Conservation (phyloP, 768 basidiomycete species). For the Tremella mesenterica region DNA sequence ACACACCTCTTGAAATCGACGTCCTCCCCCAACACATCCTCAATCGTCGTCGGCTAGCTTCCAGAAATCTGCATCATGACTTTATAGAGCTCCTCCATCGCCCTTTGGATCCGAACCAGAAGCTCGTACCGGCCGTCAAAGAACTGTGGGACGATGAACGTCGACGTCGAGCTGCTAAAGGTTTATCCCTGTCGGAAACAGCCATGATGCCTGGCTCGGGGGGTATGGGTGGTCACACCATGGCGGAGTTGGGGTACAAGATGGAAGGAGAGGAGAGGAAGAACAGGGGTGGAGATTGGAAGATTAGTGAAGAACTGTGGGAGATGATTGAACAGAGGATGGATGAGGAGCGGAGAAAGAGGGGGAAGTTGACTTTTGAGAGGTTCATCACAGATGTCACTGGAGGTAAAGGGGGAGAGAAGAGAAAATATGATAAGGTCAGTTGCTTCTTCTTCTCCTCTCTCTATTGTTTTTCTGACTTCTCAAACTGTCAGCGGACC, state of each 20-base stretch:
- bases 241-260: conserved; percentile 35
- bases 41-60: conserved; percentile 60
- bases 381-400: conserved; percentile 26
- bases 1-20: conserved; percentile 66
- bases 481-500: too few relatives aligned
- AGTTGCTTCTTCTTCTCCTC: conserved; percentile 4
- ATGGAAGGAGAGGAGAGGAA: conserved; percentile 49
- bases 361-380: conserved; percentile 29
- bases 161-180: conserved; percentile 57
- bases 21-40: conserved; percentile 70
- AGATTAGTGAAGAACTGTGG: conserved; percentile 56
- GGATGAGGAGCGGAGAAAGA: conserved; percentile 47
- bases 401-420: conserved; percentile 30
- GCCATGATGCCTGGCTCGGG: conserved; percentile 63
- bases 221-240: conserved; percentile 40
- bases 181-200: conserved; percentile 60
- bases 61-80: conserved; percentile 62
- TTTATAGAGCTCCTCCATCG: conserved; percentile 54
- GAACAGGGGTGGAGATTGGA: conserved; percentile 59
- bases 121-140: conserved; percentile 74
- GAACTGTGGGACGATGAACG: conserved; percentile 97
- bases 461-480: too few relatives aligned
- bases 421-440: conserved; percentile 37
- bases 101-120: conserved; percentile 52
- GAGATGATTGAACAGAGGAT: conserved; percentile 61